Evolutionary conservation across 306 rosid genomes (phyloP).

Genomic region (Sechiopsis laciniata): DNA sequence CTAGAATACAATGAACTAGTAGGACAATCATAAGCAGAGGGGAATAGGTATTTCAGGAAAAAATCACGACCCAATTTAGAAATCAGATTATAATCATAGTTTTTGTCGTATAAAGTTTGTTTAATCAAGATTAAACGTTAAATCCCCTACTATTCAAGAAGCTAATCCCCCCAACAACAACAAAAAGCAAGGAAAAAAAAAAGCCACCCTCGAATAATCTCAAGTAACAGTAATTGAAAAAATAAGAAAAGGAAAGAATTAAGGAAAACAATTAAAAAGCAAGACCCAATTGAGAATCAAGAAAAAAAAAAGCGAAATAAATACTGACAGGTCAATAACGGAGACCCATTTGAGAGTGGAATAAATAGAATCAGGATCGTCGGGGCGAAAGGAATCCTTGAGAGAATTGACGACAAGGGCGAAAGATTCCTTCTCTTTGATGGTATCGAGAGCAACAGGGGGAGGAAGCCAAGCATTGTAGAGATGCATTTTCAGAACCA

Average conservation of each 20-base stretch:
- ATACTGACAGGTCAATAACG: conserved; percentile 80
- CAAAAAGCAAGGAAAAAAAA: too few relatives aligned
- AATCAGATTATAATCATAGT: not conserved
- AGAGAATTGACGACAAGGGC: conserved; percentile 51
- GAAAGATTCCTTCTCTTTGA: conserved; percentile 66
- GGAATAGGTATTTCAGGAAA: not conserved
- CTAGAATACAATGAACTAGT: not conserved
- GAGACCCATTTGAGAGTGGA: conserved; percentile 83
- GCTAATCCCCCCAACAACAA: not conserved
- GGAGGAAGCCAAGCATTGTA: conserved; percentile 98
- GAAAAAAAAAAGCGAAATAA: conserved; percentile 13
- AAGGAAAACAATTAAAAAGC: not conserved
- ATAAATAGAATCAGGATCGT: conserved; percentile 84
- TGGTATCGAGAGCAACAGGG: conserved; percentile 69
- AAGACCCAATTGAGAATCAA: conserved; percentile 16
- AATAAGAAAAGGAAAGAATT: conserved; percentile 7
- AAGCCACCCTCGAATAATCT: not conserved
- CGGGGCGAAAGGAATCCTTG: conserved; percentile 41
- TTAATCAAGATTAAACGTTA: not conserved
- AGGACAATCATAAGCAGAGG: not conserved
- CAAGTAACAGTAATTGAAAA: conserved; percentile 18
- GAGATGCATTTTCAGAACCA: conserved; percentile 58
- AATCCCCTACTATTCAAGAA: not conserved
- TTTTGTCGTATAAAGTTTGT: too few relatives aligned
- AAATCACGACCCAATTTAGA: not conserved